Percentiles rank a stretch among this genome's conserved stretches.
Conservation (phyloP, 371 early-diverging fungal species). For the Mucor velutinosus region DNA sequence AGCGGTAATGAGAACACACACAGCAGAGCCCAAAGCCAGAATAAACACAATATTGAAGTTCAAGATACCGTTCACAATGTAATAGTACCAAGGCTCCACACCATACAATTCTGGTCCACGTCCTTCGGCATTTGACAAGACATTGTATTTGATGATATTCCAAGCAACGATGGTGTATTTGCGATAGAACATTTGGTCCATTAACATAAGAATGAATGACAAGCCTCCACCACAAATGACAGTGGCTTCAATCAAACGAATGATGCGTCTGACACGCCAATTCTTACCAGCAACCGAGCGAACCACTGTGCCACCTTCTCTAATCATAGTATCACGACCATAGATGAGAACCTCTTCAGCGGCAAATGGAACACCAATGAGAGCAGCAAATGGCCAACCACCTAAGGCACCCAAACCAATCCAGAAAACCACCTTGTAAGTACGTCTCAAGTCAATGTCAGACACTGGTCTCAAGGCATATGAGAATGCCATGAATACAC, state of each 20-base stretch:
- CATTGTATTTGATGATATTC: conserved; percentile 91
- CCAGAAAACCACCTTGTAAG: conserved; percentile 58
- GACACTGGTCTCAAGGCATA: conserved; percentile 58
- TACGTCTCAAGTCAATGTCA: conserved; percentile 49
- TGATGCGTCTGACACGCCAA: conserved; percentile 49
- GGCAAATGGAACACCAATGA: conserved; percentile 77
- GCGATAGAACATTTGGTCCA: conserved; percentile 82
- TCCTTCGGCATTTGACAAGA: conserved; percentile 67
- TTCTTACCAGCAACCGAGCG: conserved; percentile 29
- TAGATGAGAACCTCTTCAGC: conserved; percentile 72
- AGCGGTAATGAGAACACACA: conserved; percentile 53
- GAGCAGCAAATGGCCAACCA: conserved; percentile 92
- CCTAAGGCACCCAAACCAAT: conserved; percentile 71
- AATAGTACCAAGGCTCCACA: conserved; percentile 93
- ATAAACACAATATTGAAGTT: conserved; percentile 87
- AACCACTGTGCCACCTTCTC: conserved; percentile 31
- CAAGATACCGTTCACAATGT: conserved; percentile 82
- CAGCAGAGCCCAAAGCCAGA: conserved; percentile 66
- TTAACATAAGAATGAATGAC: conserved; percentile 59
- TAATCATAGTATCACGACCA: conserved; percentile 38
- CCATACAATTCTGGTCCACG: conserved; percentile 89
- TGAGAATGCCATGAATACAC: conserved; percentile 76
- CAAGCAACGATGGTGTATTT: conserved; percentile 72
- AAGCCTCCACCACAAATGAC: conserved; percentile 23
- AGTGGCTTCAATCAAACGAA: conserved; percentile 42